Base-by-base conservation (phyloP, 441 rosid genomes). In the Gossypium davidsonii region DNA sequence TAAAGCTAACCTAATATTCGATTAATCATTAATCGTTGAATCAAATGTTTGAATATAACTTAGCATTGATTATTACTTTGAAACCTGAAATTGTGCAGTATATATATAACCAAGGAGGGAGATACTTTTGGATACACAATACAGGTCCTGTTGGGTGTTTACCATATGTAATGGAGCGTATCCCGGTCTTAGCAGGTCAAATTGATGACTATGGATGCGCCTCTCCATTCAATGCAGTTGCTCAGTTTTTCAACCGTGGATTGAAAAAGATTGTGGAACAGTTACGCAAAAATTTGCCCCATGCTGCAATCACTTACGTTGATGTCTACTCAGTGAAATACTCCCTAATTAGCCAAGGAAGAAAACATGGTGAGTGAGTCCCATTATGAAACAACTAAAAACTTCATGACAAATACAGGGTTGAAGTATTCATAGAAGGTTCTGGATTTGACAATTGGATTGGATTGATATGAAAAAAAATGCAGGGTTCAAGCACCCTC, bases 71-170 rank as follows among this genome's bases (percentile, higher is more conserved):
- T 63, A 39, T 44, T 20, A 42, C 9, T 20, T 20, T 12, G 53
- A 18, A 42, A 65, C 7, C 21, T 9, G 46, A 12, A 37, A 31
- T 2, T 55, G 18, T 56, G 15, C 80, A 89, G 93, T 56, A 82
- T 23, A 59, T 88, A 52, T 84, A 93, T 64, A 73, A 55, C 12
- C 77, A 73, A 69, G 97, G 96, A 61, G 95, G 94, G 2, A 83
- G 94, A 76, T 73, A 70, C 74, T 91, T 93, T 23, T 91, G 98
- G 98, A 85, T 91, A 66, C 98, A 93, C 74, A 90, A 85, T 37
- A 93, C 94, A n/a, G 94, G 93, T 18, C 98, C 97, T 0, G 74
- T 91, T 4, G 97, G 96, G 9, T 93, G 98, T 72, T 77, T 91
- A 52, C 66, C 95, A 0, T 88, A 89, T 58, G 85, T 86, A 11